phyloP scores from a whole-genome alignment of 805 yeast genomes.

The Yamadazyma tumulicola region DNA sequence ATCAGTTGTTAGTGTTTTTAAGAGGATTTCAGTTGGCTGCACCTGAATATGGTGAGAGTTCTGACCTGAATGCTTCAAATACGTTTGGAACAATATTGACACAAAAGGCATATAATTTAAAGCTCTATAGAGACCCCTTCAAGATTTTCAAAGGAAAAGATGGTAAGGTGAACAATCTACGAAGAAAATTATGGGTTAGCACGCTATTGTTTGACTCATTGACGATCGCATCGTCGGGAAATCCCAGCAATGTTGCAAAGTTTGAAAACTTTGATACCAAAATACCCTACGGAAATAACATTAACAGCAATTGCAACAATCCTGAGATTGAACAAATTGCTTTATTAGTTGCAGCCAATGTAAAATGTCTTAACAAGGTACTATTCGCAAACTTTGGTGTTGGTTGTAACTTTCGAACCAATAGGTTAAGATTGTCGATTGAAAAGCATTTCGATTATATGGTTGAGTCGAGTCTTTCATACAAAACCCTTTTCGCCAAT shows the following conservation, averaged over 20 bases:
- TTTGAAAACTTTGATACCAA: constrained; percentile 25
- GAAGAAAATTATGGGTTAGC: constrained; percentile 36
- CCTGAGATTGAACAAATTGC: constrained; percentile 29
- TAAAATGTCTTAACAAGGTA: not conserved
- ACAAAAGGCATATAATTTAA: constrained; percentile 65
- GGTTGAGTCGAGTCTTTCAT: not conserved
- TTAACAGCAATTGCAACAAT: constrained; percentile 29
- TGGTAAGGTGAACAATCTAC: constrained; percentile 21
- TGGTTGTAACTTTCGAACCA: constrained; percentile 1
- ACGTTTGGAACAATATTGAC: constrained; percentile 51
- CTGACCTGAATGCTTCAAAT: constrained; percentile 56
- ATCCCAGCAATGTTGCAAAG: constrained; percentile 27
- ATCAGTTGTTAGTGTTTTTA: constrained; percentile 52
- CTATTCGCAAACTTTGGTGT: not conserved
- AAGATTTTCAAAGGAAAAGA: constrained; percentile 10
- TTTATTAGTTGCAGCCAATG: not conserved
- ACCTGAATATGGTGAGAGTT: constrained; percentile 55
- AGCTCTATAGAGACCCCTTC: constrained; percentile 64
- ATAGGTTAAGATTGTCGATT: not conserved
- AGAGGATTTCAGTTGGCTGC: constrained; percentile 45
- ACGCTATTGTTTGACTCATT: constrained; percentile 23
- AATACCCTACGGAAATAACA: constrained; percentile 29
- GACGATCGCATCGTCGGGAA: constrained; percentile 27
- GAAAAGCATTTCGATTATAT: constrained; percentile 3
- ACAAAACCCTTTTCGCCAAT: not conserved